A percentile compares a stretch with the other conserved stretches of the same genome.
Conservation (phyloP, 2,329 filamentous ascomycete species). For the Colletotrichum eremochloae region DNA sequence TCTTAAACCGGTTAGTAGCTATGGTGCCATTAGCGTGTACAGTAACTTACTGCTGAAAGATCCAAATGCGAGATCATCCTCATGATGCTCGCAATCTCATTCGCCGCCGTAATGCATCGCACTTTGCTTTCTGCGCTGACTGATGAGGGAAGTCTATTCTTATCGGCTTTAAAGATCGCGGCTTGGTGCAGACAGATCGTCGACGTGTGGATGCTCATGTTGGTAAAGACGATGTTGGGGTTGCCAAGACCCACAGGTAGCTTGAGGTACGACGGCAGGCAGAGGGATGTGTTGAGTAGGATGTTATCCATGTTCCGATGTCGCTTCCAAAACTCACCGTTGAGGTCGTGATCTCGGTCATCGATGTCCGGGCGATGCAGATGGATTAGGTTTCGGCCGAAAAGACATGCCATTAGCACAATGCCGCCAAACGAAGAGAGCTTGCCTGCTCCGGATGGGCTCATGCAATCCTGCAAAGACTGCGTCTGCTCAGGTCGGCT, state of each 20-base stretch:
- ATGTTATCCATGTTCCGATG: constrained; percentile 92
- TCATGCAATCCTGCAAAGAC: constrained; percentile 78
- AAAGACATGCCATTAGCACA: constrained; percentile 87
- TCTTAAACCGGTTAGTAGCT: constrained; percentile 64
- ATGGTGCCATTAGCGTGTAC: background rate
- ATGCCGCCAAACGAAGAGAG: constrained; percentile 85
- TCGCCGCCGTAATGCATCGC: constrained; percentile 91
- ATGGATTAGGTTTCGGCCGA: constrained; percentile 91
- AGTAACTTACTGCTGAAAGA: constrained; percentile 76
- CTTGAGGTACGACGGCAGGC: constrained; percentile 84
- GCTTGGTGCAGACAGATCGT: constrained; percentile 98
- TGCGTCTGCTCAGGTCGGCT: constrained; percentile 80
- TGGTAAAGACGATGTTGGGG: constrained; percentile 90
- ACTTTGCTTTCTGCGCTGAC: constrained; percentile 92
- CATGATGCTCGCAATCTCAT: constrained; percentile 96
- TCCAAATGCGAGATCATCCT: constrained; percentile 93
- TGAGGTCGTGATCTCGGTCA: constrained; percentile 87
- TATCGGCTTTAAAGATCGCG: constrained; percentile 97
- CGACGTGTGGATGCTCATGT: constrained; percentile 97
- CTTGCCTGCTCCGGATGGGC: constrained; percentile 77
- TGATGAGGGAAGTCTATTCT: constrained; percentile 80
- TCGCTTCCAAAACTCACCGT: constrained; percentile 95
- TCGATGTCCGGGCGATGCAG: constrained; percentile 87
- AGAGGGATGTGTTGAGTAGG: constrained; percentile 86
- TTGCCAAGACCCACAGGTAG: constrained; percentile 81